A percentile compares a stretch with the other conserved stretches of the same genome.
phyloP scores from a whole-genome alignment of 805 yeast genomes.

The Nakazawaea peltata region DNA sequence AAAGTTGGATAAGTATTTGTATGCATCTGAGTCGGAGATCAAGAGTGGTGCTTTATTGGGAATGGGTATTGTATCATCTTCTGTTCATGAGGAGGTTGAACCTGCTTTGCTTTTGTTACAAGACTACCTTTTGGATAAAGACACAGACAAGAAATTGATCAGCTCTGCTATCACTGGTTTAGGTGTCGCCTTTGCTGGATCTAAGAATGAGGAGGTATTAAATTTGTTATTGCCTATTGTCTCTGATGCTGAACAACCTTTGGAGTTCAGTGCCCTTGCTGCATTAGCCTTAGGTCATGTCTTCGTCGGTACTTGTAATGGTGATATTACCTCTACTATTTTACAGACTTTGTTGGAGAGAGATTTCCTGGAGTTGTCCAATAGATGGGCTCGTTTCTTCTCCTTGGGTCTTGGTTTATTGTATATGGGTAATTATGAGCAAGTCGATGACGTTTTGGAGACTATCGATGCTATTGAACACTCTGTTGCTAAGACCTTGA shows the following conservation, averaged over 20 bases:
- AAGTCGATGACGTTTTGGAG: slow-evolving; percentile 88
- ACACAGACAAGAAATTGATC: slow-evolving; percentile 54
- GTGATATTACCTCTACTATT: slow-evolving; percentile 89
- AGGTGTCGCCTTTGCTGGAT: slow-evolving; percentile 93
- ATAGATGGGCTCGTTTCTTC: slow-evolving; percentile 84
- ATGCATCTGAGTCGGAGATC: slow-evolving; percentile 76
- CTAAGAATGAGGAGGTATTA: slow-evolving; percentile 77
- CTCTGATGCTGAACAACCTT: slow-evolving; percentile 62
- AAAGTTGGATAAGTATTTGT: slow-evolving; percentile 78
- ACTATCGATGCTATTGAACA: slow-evolving; percentile 93
- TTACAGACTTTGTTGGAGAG: slow-evolving; percentile 87
- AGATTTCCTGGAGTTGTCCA: slow-evolving; percentile 64
- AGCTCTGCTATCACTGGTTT: slow-evolving; percentile 84
- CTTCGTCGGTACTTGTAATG: slow-evolving; percentile 92
- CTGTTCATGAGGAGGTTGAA: slow-evolving; percentile 93
- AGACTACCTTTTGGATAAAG: slow-evolving; percentile 42
- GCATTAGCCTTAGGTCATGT: slow-evolving; percentile 91
- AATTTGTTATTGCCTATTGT: slow-evolving; percentile 75
- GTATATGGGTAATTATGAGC: slow-evolving; percentile 90
- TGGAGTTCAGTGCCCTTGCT: slow-evolving; percentile 79
- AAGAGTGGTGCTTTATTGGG: slow-evolving; percentile 97
- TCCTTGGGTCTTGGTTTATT: slow-evolving; percentile 87
- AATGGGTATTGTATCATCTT: slow-evolving; percentile 85
- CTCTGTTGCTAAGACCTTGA: slow-evolving; percentile 83
- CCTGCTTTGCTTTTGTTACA: slow-evolving; percentile 82